These are phyloP conservation scores for Orbilia blumenaviensis DNA, from an alignment of 2,329 filamentous ascomycete species.

Conservation along the genomic window DNA sequence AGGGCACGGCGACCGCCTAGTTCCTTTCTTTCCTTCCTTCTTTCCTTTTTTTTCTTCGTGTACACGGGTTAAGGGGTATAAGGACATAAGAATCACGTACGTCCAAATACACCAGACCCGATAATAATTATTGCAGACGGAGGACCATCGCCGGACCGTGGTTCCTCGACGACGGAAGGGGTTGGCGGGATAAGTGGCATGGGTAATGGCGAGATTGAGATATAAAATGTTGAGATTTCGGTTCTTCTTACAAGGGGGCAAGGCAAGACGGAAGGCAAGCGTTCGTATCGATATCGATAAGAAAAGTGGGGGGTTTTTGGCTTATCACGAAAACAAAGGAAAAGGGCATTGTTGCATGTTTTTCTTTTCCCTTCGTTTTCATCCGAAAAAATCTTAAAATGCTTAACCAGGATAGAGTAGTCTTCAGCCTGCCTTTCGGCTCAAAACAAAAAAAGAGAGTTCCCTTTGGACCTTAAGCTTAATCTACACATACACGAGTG, in stretches of 20 bases:
- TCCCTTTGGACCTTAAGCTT: not conserved
- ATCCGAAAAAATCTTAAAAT: constrained; percentile 23
- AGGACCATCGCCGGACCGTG: constrained; percentile 12
- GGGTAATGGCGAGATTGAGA: constrained; percentile 18
- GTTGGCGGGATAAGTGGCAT: constrained; percentile 27
- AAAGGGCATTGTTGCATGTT: no score
- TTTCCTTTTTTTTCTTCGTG: no score
- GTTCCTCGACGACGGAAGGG: constrained; percentile 28
- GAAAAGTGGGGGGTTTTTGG: constrained; percentile 4
- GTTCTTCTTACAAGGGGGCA: not conserved
- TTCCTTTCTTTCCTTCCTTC: constrained; percentile 59
- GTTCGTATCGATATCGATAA: constrained; percentile 20
- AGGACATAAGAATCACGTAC: constrained; percentile 61
- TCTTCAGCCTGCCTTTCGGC: not conserved
- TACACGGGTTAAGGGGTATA: constrained; percentile 58
- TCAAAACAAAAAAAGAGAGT: not conserved
- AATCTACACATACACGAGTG: not conserved
- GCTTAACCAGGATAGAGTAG: constrained; percentile 6
- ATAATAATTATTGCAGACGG: constrained; percentile 70
- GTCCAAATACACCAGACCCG: constrained; percentile 73
- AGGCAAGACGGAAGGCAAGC: not conserved
- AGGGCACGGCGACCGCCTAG: not conserved
- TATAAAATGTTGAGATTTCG: constrained; percentile 18
- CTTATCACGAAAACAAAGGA: constrained; percentile 17
- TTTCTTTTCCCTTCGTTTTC: no score